Base-by-base conservation (phyloP, 1,284 basidiomycete species). In the Limonomyces culmigenus region DNA sequence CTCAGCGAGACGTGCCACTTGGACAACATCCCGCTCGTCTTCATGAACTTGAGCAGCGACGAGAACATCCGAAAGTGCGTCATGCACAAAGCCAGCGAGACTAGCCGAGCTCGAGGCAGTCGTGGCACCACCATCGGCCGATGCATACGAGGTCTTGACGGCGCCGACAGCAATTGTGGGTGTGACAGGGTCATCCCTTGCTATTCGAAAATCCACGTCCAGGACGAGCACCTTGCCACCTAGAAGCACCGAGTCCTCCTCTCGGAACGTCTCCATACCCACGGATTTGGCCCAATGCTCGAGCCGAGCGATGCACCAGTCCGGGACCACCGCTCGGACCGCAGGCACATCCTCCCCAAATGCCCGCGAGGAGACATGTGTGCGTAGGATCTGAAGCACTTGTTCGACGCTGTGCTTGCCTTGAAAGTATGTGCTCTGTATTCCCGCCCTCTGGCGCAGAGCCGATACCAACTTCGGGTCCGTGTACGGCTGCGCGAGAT, bases 221-320 rank as follows among this genome's bases (percentile, higher is more conserved):
- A 85, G 56, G 19, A 85, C 79, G 11, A 85, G 59, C 6, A 84
- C 70, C 49, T 81, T 78, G 1, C 80, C 80, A 2, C 70, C 80
- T 19, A 84, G 63, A 13, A 74, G 63, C 27, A 79, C 56, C 1
- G 65, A 70, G 23, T 63, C 60, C 17, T 54, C 54, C 19, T 79
- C 78, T 41, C 65, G 69, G 56, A 77, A 84, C 2, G 70, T 60
- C 46, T 80, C 75, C 76, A 84, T 77, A 27, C 75, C 74, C 11
- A 63, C 70, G 17, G 61, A 54, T 12, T 60, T 60, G 14, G 67
- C 70, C 72, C 75, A 80, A 23, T 62, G 48, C 41, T 67, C 62
- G 16, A 83, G 55, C 16, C 66, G 62, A 3, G 63, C 56, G 15
- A 74, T 53, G 46, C 67, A 69, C 68, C 72, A 76, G 15, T 63